Conservation (phyloP, 305 asterid species). For the Caryopteris hybrid region DNA sequence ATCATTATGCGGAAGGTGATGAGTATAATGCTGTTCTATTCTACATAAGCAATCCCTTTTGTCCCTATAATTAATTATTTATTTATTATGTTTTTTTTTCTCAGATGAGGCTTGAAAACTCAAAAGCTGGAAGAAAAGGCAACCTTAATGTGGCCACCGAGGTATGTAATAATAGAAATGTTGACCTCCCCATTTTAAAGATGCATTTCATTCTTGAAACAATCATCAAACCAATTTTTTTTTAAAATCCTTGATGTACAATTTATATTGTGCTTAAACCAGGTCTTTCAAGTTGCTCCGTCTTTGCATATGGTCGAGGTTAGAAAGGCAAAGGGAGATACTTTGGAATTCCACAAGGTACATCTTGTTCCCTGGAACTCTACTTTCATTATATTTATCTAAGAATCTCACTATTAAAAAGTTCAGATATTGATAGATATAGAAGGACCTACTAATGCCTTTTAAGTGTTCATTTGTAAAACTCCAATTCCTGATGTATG, state of each 20-base stretch:
- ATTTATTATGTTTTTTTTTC: not conserved
- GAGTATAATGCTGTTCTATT: not conserved
- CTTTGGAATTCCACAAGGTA: conserved; percentile 98
- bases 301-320: conserved; percentile 98
- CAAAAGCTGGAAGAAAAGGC: conserved; percentile 97
- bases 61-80: not conserved
- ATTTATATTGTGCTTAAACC: conserved; percentile 10
- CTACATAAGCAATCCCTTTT: not conserved
- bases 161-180: conserved; percentile 37
- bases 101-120: conserved; percentile 88
- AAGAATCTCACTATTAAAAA: not conserved
- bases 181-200: not conserved
- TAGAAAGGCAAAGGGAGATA: conserved; percentile 94
- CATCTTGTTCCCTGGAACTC: not conserved
- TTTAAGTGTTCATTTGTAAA: not conserved
- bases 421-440: not conserved
- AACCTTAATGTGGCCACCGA: conserved; percentile 88
- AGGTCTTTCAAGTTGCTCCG: conserved; percentile 98
- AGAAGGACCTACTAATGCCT: not conserved
- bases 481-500: not conserved
- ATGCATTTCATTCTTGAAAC: conserved; percentile 2
- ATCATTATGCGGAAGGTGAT: not conserved
- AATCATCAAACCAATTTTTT: not conserved
- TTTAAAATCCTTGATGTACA: not conserved
- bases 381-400: not conserved